phyloP scores from a whole-genome alignment of 495 filamentous ascomycete species.

The Bombardia bombarda region DNA sequence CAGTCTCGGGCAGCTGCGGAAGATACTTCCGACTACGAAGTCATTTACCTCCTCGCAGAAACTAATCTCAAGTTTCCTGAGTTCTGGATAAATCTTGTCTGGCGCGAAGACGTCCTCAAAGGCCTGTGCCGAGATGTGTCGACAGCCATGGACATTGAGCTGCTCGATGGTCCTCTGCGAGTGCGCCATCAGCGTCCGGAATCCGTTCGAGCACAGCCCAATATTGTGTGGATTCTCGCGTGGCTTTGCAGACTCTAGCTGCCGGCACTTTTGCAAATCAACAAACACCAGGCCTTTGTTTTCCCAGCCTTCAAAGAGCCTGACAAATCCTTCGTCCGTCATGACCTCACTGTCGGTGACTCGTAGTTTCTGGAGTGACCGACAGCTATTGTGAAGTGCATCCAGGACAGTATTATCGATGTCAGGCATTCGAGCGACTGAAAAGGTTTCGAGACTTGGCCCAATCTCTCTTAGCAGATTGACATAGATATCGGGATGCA shows the following conservation, averaged over 20 bases:
- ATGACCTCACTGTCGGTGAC: slow-evolving; percentile 65
- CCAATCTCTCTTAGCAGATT: slow-evolving; percentile 54
- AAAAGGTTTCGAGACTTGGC: slow-evolving; percentile 57
- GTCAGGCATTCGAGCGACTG: slow-evolving; percentile 50
- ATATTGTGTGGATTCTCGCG: slow-evolving; percentile 51
- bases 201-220: slow-evolving; percentile 66
- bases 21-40: slow-evolving; percentile 62
- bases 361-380: slow-evolving; percentile 61
- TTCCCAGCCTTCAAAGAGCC: slow-evolving; percentile 67
- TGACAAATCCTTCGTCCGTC: slow-evolving; percentile 60
- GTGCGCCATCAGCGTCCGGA: slow-evolving; percentile 76
- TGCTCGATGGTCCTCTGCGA: slow-evolving; percentile 54
- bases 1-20: slow-evolving; percentile 64
- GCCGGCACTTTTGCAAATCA: slow-evolving; percentile 66
- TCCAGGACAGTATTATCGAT: slow-evolving; percentile 56
- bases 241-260: slow-evolving; percentile 54
- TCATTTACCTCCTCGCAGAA: slow-evolving; percentile 73
- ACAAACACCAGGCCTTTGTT: slow-evolving; percentile 60
- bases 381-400: slow-evolving; percentile 60
- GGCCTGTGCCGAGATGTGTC: slow-evolving; percentile 60
- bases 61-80: slow-evolving; percentile 65
- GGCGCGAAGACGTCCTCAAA: slow-evolving; percentile 63
- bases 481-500: slow-evolving; percentile 48
- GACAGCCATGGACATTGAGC: slow-evolving; percentile 69
- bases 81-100: slow-evolving; percentile 51